phyloP scores from a whole-genome alignment of 768 basidiomycete genomes.

The Hericium erinaceus region DNA sequence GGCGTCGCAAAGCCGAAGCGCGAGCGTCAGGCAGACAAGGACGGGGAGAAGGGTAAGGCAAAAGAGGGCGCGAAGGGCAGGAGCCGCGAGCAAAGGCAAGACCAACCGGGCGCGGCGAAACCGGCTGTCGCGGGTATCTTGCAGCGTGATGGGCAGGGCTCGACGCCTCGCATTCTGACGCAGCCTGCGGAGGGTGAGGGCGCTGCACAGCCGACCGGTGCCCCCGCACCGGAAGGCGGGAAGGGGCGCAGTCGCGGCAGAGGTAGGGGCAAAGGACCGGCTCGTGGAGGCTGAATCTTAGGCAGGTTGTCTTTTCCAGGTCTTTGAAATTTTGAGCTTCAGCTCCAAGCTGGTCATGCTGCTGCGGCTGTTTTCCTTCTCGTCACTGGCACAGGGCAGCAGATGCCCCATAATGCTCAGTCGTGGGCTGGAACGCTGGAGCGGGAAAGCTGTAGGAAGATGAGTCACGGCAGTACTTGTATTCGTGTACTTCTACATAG shows the following conservation, averaged over 20 bases:
- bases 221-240: no score
- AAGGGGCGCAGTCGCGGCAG: neutral
- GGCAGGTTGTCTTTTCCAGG: neutral
- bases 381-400: no score
- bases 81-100: conserved; percentile 1
- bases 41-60: conserved; percentile 22
- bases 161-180: neutral
- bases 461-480: no score
- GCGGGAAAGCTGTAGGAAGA: no score
- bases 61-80: conserved; percentile 5
- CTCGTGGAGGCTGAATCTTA: neutral
- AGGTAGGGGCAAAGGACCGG: neutral
- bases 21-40: conserved; percentile 17
- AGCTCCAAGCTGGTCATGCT: no score
- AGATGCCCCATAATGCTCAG: no score
- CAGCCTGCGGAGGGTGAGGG: neutral
- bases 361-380: no score
- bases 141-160: conserved; percentile 16
- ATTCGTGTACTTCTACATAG: no score
- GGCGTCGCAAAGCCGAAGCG: conserved; percentile 34
- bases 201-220: no score
- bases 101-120: neutral
- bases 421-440: no score
- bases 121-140: conserved; percentile 16
- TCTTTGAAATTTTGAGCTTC: neutral